A percentile compares a stretch with the other conserved stretches of the same genome.
These are phyloP conservation scores for Erodium maritimum DNA, from an alignment of 345 rosid species.

Conservation along the genomic window DNA sequence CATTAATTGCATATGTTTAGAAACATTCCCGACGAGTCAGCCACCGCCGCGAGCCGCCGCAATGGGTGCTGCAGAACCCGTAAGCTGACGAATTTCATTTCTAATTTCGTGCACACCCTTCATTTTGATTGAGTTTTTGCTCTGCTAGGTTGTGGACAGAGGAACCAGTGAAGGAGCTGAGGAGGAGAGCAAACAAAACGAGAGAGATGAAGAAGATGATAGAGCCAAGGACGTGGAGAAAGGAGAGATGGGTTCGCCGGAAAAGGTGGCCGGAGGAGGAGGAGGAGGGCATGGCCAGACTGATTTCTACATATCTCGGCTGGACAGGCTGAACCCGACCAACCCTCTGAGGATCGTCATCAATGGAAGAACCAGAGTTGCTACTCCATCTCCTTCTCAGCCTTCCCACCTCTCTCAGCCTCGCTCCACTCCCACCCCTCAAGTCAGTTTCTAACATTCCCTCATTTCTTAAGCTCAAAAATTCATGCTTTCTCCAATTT, in stretches of 20 bases:
- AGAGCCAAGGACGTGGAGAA: slow-evolving; percentile 32
- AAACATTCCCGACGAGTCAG: slow-evolving; percentile 10
- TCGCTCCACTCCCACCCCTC: slow-evolving; percentile 75
- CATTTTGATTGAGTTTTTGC: background rate
- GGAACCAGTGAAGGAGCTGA: slow-evolving; percentile 7
- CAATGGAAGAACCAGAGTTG: slow-evolving; percentile 41
- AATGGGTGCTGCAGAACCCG: slow-evolving; percentile 2
- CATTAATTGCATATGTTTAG: slow-evolving; percentile 3
- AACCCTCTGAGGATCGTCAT: slow-evolving; percentile 67
- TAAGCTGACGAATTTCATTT: background rate
- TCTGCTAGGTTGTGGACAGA: background rate
- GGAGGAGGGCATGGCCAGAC: slow-evolving; percentile 1
- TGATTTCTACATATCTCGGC: slow-evolving; percentile 32
- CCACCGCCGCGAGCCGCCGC: slow-evolving; percentile 23
- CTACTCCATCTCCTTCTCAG: slow-evolving; percentile 16
- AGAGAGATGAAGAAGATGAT: slow-evolving; percentile 4
- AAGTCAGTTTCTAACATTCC: slow-evolving; percentile 28
- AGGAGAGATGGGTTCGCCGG: slow-evolving; percentile 27
- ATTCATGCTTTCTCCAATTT: background rate
- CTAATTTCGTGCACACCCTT: background rate
- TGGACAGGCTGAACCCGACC: slow-evolving; percentile 64
- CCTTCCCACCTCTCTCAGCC: slow-evolving; percentile 29
- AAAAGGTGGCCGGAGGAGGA: slow-evolving; percentile 14
- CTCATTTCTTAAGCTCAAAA: too few species aligned
- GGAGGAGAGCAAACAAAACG: slow-evolving; percentile 3